Conservation (phyloP, 2,329 filamentous ascomycete species). For the Simplicillium aogashimaense region DNA sequence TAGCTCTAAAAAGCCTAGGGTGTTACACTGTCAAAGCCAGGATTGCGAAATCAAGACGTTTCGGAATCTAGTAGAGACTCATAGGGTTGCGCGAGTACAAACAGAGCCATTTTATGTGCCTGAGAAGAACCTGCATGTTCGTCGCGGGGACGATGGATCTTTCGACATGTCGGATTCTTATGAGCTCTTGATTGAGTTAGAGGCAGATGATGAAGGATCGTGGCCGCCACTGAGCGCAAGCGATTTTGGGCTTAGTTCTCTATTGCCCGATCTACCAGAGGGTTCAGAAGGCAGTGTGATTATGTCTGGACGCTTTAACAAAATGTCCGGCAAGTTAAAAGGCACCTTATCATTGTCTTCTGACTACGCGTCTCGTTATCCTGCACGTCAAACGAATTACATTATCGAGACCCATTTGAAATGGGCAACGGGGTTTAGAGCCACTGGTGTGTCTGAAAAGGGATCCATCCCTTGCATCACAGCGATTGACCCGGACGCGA, state of each 20-base stretch:
- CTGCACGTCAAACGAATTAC: conserved; percentile 27
- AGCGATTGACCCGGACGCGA: conserved; percentile 24
- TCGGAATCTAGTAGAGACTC: conserved; percentile 34
- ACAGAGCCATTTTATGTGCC: conserved; percentile 41
- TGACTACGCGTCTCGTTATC: conserved; percentile 13
- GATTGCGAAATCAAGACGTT: conserved; percentile 41
- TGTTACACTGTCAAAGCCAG: conserved; percentile 44
- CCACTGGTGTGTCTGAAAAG: conserved; percentile 22
- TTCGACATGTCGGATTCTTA: conserved; percentile 41
- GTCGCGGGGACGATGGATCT: conserved; percentile 33
- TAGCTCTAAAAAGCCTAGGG: conserved; percentile 23
- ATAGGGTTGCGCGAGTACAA: conserved; percentile 36
- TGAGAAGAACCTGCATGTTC: conserved; percentile 38
- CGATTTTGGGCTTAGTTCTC: conserved; percentile 2
- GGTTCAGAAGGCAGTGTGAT: conserved; percentile 20
- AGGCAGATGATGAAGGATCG: conserved; percentile 34
- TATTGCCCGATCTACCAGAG: neutral
- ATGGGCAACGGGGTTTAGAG: conserved; percentile 31
- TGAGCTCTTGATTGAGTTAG: conserved; percentile 39
- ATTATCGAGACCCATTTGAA: conserved; percentile 38
- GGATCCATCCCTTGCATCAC: conserved; percentile 34
- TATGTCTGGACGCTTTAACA: conserved; percentile 28
- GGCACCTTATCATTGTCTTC: conserved; percentile 20
- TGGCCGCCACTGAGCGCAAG: conserved; percentile 40
- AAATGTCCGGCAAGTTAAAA: conserved; percentile 31